These are phyloP conservation scores for Aphanomyces invadans DNA, from an alignment of 352 stramenopile species.

Conservation along the genomic window DNA sequence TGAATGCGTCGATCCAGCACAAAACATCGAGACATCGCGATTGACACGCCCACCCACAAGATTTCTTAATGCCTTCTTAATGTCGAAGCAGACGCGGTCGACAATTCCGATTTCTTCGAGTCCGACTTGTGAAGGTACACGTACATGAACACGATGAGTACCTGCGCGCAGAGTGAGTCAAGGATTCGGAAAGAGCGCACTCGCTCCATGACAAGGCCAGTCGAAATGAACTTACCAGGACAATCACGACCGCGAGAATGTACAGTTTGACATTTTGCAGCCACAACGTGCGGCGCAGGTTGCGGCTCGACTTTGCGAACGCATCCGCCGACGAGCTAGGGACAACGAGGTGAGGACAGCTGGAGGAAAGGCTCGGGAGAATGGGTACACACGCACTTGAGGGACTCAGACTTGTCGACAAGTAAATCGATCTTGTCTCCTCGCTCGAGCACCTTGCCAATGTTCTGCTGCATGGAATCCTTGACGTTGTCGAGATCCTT, in stretches of 20 bases:
- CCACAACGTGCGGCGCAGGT: constrained; percentile 71
- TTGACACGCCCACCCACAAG: too few relatives aligned
- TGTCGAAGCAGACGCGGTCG: neutral
- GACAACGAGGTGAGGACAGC: neutral
- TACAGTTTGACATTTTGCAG: constrained; percentile 86
- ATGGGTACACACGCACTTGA: constrained; percentile 42
- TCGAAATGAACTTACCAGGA: constrained; percentile 33
- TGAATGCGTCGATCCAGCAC: constrained; percentile 26
- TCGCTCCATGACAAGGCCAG: neutral
- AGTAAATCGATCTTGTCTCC: constrained; percentile 84
- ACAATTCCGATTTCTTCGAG: neutral
- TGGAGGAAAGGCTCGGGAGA: too few relatives aligned
- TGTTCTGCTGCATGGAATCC: constrained; percentile 74
- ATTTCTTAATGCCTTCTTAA: too few relatives aligned
- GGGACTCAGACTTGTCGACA: constrained; percentile 79
- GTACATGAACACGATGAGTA: neutral
- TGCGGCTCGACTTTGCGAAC: constrained; percentile 78
- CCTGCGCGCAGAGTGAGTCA: neutral
- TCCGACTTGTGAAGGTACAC: constrained; percentile 5
- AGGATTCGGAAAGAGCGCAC: too few relatives aligned
- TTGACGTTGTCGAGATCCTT: constrained; percentile 77
- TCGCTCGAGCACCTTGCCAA: constrained; percentile 75
- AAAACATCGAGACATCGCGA: neutral
- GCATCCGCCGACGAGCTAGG: constrained; percentile 64
- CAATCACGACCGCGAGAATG: constrained; percentile 58